Evolutionary conservation across 306 rosid species (phyloP), one percentile per base, ranked within the genome.

Genomic region (Alnus rubra): DNA sequence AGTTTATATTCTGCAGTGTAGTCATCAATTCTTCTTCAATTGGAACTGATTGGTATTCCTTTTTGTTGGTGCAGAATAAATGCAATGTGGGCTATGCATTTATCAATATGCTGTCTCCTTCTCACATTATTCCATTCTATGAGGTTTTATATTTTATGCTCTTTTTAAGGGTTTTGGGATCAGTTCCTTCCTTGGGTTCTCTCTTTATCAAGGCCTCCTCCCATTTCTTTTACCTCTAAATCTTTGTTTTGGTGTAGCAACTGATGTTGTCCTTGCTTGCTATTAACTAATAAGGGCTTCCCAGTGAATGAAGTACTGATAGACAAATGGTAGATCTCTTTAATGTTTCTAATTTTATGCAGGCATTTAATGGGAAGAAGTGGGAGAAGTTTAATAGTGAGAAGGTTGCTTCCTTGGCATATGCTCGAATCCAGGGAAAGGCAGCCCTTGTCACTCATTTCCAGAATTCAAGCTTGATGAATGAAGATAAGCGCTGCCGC

Each of bases 301-400:
- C 53, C 23, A 51, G 35, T 48, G 13, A 52, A 83, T 62, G 68
- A 47, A 18, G 54, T 13, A 35, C 42, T 33, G 14, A 56, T 76
- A 35, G n/a, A 15, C 2, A 69, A 71, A 35, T 68, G 72, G 18
- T 2, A 48, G 45, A 78, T 70, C 50, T 18, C 16, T 35, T 56
- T 48, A 4, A 64, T 59, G 42, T 19, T 69, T 53, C 63, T 65
- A 59, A 75, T 53, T 48, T 79, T 74, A 74, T 85, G 86, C 90
- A 95, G 99, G 90, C 98, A 71, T 88, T 95, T 83, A 93, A 91
- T 51, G 98, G 98, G 77, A 95, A 88, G 87, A 95, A 88, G 86
- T 95, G 99, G 99, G 99, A 95, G 88, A 95, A 93, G 88, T 95
- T 95, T 63, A 95, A 95, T n/a, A 95, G 99, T 78, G 99, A 95